Percentiles rank a stretch among this genome's conserved stretches.
phyloP scores from a whole-genome alignment of 257 asterid genomes.

The Osmanthus fragrans region DNA sequence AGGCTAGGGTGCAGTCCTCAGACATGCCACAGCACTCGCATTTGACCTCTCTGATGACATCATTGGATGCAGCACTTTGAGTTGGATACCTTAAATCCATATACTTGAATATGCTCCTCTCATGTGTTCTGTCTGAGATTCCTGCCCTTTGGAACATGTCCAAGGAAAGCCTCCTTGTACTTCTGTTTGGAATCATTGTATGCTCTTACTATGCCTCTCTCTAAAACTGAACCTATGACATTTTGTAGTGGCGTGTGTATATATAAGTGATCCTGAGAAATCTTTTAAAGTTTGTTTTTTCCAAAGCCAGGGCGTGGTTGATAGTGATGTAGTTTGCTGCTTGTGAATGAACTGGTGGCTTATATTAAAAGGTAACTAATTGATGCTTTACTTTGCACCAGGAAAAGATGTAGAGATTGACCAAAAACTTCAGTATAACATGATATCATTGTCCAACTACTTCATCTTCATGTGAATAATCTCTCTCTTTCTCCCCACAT shows the following conservation, averaged over 20 bases:
- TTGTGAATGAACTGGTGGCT: background rate
- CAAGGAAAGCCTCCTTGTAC: conserved; percentile 41
- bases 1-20: conserved; percentile 44
- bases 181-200: conserved; percentile 39
- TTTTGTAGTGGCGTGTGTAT: background rate
- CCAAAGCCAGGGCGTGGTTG: conserved; percentile 10
- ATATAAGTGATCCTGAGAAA: conserved; percentile 8
- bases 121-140: conserved; percentile 20
- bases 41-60: conserved; percentile 33
- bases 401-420: background rate
- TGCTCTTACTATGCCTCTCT: conserved; percentile 3
- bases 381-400: background rate
- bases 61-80: conserved; percentile 23
- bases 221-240: background rate
- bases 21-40: conserved; percentile 53
- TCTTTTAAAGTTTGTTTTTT: background rate
- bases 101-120: conserved; percentile 47
- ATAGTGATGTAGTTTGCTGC: conserved; percentile 22
- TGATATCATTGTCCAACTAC: background rate
- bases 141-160: conserved; percentile 46
- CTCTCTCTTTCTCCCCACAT: too few relatives aligned
- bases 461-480: background rate
- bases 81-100: conserved; percentile 52
- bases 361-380: background rate
- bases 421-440: background rate